These are phyloP conservation scores for Penicillium pancosmium DNA, from an alignment of 495 filamentous ascomycete genomes.

Conservation along the genomic window DNA sequence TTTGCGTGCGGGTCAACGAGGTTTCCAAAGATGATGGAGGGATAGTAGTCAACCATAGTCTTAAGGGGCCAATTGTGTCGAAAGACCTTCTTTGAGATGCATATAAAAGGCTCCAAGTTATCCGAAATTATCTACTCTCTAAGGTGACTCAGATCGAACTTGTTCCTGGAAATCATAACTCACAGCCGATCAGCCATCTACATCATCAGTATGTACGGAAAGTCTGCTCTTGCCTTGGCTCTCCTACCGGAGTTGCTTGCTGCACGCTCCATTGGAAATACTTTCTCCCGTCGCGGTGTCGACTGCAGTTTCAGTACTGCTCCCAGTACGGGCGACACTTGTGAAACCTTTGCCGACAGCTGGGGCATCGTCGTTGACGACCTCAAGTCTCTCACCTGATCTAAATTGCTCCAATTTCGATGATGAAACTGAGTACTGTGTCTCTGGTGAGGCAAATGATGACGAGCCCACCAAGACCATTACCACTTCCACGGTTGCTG, in stretches of 20 bases:
- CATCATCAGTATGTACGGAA: too few species aligned
- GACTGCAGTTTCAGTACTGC: conserved; percentile 11
- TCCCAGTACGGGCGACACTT: conserved; percentile 14
- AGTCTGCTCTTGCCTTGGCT: conserved; percentile 1
- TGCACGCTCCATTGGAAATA: conserved; percentile 7
- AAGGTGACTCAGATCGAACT: too few species aligned
- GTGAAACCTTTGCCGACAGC: conserved; percentile 15
- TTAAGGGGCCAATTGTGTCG: too few species aligned
- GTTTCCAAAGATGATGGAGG: too few species aligned
- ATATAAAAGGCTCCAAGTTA: too few species aligned
- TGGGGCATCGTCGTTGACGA: conserved; percentile 11
- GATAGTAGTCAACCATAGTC: too few species aligned
- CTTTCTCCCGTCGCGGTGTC: conserved; percentile 14
- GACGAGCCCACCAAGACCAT: conserved; percentile 9
- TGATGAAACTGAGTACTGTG: conserved; percentile 17
- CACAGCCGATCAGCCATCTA: too few species aligned
- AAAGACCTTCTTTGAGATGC: too few species aligned
- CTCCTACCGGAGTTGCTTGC: conserved; percentile 8
- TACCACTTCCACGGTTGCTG: conserved; percentile 12
- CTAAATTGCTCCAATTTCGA: conserved; percentile 20
- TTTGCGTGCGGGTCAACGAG: too few species aligned
- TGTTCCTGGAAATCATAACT: too few species aligned
- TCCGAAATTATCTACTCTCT: too few species aligned
- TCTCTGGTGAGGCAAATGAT: conserved; percentile 15
- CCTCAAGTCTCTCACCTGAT: conserved; percentile 17